Evolutionary conservation across 805 yeast genomes (phyloP), one percentile per base, ranked within the genome.

Genomic region (Sungouiozyma intestinalis): DNA sequence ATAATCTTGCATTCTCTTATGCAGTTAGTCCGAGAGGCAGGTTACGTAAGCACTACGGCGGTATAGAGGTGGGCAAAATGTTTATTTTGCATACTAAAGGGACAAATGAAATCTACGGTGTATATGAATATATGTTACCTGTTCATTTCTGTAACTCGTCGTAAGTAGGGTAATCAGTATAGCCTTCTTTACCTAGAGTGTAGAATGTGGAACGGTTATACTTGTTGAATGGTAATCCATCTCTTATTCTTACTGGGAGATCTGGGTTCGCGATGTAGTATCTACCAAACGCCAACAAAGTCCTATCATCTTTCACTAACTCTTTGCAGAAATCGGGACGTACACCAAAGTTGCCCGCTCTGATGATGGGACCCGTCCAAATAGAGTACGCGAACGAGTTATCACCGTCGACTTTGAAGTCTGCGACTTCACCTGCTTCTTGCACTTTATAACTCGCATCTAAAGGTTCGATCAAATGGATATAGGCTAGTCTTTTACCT

Each of bases 191-290:
- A 5, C 54, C 46, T 19, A 52, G 41, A 29, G 48, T 40, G 51
- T 74, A 76, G 57, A 76, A 76, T 6, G 71, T 67, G 16, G 48
- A 43, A 52, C 80, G 64, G 51, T 73, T 65, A 51, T 73, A 76
- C 21, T 55, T 47, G 42, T 60, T 62, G 43, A 73, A 52, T 32
- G 65, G 63, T 18, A 53, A 38, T 14, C 66, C 66, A 17, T 67
- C 53, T 45, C 61, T 52, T 35, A 76, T 45, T 42, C 75, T 58
- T 5, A 55, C 47, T n/a, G 65, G 68, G 34, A 76, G 52, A 48
- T 76, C 81, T 1, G 81, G 79, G 57, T 75, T 76, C 18, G 77
- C 58, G 40, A 71, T 67, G 53, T 65, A 74, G 41, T 55, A 58
- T 42, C 79, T 65, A 13, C 77, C 78, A 33, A 48, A 53, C 14